A percentile compares a stretch with the other conserved stretches of the same genome.
phyloP scores from a whole-genome alignment of 192 early-diverging fungal species.

The Coemansia sp. region DNA sequence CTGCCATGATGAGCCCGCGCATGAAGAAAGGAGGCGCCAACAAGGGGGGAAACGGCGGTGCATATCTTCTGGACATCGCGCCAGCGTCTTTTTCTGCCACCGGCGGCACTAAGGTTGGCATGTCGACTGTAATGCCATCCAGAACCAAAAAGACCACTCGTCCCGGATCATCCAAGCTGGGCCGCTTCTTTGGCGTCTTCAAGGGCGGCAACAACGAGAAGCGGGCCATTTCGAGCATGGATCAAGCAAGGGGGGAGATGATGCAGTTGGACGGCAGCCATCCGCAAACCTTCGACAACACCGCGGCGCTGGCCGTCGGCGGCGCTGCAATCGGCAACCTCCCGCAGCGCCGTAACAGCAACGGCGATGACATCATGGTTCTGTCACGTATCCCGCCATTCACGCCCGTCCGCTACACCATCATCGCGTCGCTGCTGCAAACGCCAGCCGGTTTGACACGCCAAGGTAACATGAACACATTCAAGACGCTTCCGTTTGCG shows the following conservation, averaged over 20 bases:
- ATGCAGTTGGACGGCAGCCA: constrained; percentile 13
- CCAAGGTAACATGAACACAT: constrained; percentile 49
- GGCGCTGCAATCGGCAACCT: constrained; percentile 51
- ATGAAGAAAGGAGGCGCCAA: background rate
- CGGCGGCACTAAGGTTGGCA: background rate
- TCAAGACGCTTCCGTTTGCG: constrained; percentile 53
- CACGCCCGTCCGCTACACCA: constrained; percentile 49
- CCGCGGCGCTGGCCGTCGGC: constrained; percentile 39
- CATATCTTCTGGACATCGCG: background rate
- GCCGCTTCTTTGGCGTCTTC: constrained; percentile 21
- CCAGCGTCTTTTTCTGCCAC: background rate
- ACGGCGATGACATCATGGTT: constrained; percentile 53
- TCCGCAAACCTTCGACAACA: constrained; percentile 24
- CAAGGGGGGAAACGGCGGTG: background rate
- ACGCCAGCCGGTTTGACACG: constrained; percentile 47
- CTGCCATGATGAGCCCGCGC: constrained; percentile 15
- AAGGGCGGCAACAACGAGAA: constrained; percentile 12
- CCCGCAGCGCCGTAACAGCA: constrained; percentile 50
- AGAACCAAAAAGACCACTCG: background rate
- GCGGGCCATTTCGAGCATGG: background rate
- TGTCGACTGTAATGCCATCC: constrained; percentile 1
- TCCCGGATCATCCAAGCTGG: constrained; percentile 1
- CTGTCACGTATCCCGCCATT: constrained; percentile 53
- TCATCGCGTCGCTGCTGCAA: constrained; percentile 48
- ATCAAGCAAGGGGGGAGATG: background rate